Percentiles rank a stretch among this genome's conserved stretches.
Conservation (phyloP, 345 rosid genomes). For the Eutrema yunnanense region DNA sequence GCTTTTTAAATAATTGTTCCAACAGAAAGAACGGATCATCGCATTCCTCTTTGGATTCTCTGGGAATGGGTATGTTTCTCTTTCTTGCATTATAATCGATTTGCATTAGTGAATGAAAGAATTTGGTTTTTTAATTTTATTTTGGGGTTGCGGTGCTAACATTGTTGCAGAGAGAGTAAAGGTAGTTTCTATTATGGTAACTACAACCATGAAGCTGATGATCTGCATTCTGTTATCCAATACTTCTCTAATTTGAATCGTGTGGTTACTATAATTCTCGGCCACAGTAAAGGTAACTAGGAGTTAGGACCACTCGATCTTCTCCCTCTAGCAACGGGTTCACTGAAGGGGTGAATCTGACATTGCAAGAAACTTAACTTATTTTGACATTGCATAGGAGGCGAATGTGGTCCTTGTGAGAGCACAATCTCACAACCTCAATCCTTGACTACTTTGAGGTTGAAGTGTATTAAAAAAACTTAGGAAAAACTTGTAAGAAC, state of each 20-base stretch:
- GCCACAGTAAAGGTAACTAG: slow-evolving; percentile 63
- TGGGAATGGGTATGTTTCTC: slow-evolving; percentile 61
- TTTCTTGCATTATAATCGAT: not conserved
- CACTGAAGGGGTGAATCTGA: not conserved
- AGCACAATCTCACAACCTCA: no score
- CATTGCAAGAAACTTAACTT: not conserved
- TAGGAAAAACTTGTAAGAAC: no score
- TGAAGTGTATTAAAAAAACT: no score
- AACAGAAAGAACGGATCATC: slow-evolving; percentile 66
- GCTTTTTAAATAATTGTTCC: no score
- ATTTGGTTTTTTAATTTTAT: not conserved
- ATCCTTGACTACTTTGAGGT: no score
- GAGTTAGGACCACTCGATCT: not conserved
- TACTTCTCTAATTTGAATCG: slow-evolving; percentile 37
- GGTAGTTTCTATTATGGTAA: no score
- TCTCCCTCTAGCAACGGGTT: not conserved
- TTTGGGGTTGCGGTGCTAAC: not conserved
- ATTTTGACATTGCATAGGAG: slow-evolving; percentile 28
- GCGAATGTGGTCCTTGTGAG: slow-evolving; percentile 72
- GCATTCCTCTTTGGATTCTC: slow-evolving; percentile 76
- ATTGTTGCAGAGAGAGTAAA: slow-evolving; percentile 66
- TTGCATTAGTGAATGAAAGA: not conserved
- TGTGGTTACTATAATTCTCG: slow-evolving; percentile 45
- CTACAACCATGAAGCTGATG: slow-evolving; percentile 73
- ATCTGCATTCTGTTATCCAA: slow-evolving; percentile 54